Evolutionary conservation across 495 filamentous ascomycete genomes (phyloP), one percentile per base, ranked within the genome.

Genomic region (Trichoderma virens): DNA sequence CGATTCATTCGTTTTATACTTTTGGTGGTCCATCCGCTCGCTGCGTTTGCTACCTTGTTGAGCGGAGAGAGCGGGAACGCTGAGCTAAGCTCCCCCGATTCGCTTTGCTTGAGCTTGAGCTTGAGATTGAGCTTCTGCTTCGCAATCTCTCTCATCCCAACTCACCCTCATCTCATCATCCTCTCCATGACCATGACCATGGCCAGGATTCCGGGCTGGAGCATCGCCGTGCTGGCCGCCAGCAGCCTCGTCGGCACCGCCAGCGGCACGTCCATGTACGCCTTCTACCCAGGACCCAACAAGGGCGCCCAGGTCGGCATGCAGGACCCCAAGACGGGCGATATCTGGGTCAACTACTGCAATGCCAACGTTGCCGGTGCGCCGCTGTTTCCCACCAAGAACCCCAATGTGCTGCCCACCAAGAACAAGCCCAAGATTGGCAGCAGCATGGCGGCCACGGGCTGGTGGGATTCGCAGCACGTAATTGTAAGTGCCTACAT

Each of bases 181-280:
- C 23, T 47, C 5, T 11, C 6, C 7, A 13, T 14, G 11, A 2
- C 51, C 16, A 56, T 8, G 11, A 56, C 23, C 8, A 56, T 28
- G 51, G 9, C 51, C 16, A 51, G 45, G n/a, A 51, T 51, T 51
- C 20, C n/a, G n/a, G 2, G 18, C 9, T 14, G 18, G 16, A 13
- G 27, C 51, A 9, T 28, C 13, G 51, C 51, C 23, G 25, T 28
- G 51, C 25, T 56, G 51, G 51, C 51, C 61, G 56, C 78, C 64
- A 70, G 78, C 63, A 70, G 78, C 63, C 69, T 82, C 74, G 63
- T 83, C 67, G 67, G 76, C 69, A 31, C 51, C 2, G 51, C 51
- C 51, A 56, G 51, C 27, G 25, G 23, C 25, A 27, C 51, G 4
- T 30, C 51, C 11, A 16, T 56, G 67, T 71, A 9, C 6, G 69